Base-by-base conservation (phyloP, 2,329 filamentous ascomycete species). In the Claviceps fusiformis region DNA sequence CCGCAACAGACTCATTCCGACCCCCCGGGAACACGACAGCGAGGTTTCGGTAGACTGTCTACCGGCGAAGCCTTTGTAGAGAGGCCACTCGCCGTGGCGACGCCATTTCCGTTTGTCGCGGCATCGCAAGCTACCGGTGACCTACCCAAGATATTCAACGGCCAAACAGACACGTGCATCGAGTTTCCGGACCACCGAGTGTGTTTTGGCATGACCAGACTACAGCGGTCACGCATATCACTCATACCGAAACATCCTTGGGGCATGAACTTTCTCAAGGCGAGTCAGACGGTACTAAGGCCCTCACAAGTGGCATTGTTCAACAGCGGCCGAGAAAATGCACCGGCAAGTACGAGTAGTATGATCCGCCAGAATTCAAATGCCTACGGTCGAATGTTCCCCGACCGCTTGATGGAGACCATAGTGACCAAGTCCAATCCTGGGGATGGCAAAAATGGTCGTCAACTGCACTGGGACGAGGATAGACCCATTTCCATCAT, bases 181-280 rank as follows among this genome's bases (percentile, higher is more conserved):
- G 62, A 70, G 0, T 81, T 76, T 56, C 87, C 88, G 0, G 86
- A 92, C 61, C 87, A 93, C 62, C 75, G 85, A 0, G 64, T 76
- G 0, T 64, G 70, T n/a, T 45, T 68, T 3, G 66, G 73, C 5
- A 61, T 76, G 4, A 73, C 75, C 2, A 61, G 62, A 0, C 54
- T 44, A 0, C 61, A 73, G 0, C 72, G 79, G 1, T 60, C 65
- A 0, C 73, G 83, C 9, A 71, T 89, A 1, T 65, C 70, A 0
- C 65, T 67, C 2, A 83, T 92, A 10, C 87, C 88, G 0, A 78
- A 68, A 0, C 70, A 71, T 11, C 86, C 81, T 0, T 73, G 69
- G 55, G 78, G 74, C 0, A 76, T 80, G 72, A 76, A 72, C 52
- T 81, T 82, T 29, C 63, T 63, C 10, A 71, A 70, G 33, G 68